Conservation (phyloP, 306 rosid species). For the Sphenostylis stenocarpa region DNA sequence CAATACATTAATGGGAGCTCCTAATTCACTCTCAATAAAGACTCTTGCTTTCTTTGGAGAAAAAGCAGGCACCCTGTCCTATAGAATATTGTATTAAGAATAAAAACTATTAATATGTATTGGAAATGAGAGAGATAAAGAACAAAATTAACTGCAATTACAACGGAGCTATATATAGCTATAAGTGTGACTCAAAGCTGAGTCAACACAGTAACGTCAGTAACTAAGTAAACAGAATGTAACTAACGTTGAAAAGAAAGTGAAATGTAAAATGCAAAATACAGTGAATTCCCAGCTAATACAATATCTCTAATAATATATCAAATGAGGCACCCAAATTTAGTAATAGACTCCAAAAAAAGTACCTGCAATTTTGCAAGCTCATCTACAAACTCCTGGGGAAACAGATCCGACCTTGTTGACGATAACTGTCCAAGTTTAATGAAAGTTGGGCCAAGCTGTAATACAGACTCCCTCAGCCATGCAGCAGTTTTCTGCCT, state of each 20-base stretch:
- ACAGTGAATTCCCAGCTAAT: too few relatives aligned
- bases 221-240: too few relatives aligned
- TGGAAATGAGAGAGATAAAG: too few relatives aligned
- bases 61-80: constrained; percentile 95
- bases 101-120: neutral
- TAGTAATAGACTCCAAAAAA: neutral
- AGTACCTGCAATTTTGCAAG: constrained; percentile 88
- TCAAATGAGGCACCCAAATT: neutral
- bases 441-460: constrained; percentile 95
- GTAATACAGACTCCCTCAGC: constrained; percentile 82
- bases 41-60: constrained; percentile 74
- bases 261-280: too few relatives aligned
- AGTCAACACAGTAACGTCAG: too few relatives aligned
- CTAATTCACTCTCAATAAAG: constrained; percentile 79
- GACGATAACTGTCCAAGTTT: constrained; percentile 94
- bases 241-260: too few relatives aligned
- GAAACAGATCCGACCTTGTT: constrained; percentile 91
- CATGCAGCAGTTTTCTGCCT: constrained; percentile 77
- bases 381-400: constrained; percentile 85
- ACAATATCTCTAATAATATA: neutral
- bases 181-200: too few relatives aligned
- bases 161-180: too few relatives aligned
- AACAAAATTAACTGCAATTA: too few relatives aligned
- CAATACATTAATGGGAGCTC: constrained; percentile 60
- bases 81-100: constrained; percentile 33